Conservation (phyloP, 1,139 yeast species). For the Arxiozyma telluris region DNA sequence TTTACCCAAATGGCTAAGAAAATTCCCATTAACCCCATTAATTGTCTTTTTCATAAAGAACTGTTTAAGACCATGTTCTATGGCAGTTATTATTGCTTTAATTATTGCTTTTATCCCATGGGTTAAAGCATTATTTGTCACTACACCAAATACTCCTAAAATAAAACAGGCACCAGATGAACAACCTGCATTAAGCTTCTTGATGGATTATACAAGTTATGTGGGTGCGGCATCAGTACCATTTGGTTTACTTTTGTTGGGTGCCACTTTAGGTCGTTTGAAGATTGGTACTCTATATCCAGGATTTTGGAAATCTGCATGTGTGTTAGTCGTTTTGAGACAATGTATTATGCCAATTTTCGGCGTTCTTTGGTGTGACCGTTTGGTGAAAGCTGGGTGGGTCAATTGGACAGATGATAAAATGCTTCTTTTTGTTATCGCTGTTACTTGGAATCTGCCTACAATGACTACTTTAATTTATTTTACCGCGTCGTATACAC, state of each 20-base stretch:
- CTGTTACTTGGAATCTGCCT: slow-evolving; percentile 57
- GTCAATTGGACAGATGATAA: slow-evolving; percentile 43
- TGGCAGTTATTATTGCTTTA: slow-evolving; percentile 53
- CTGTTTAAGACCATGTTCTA: slow-evolving; percentile 60
- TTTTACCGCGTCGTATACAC: slow-evolving; percentile 68
- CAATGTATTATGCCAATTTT: slow-evolving; percentile 51
- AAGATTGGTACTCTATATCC: slow-evolving; percentile 49
- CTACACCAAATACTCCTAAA: slow-evolving; percentile 28
- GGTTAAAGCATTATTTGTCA: slow-evolving; percentile 68
- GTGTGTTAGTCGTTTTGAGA: slow-evolving; percentile 38
- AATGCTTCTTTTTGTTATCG: slow-evolving; percentile 57
- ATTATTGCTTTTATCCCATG: slow-evolving; percentile 78
- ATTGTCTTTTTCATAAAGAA: slow-evolving; percentile 41
- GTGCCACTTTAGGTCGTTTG: slow-evolving; percentile 78
- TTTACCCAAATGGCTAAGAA: slow-evolving; percentile 23
- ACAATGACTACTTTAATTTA: slow-evolving; percentile 66
- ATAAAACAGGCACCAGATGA: slow-evolving; percentile 72
- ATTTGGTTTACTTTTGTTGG: slow-evolving; percentile 66
- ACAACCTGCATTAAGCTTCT: slow-evolving; percentile 71
- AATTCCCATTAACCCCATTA: slow-evolving; percentile 24
- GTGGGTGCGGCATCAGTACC: slow-evolving; percentile 88
- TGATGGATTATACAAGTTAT: slow-evolving; percentile 72
- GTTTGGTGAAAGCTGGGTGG: slow-evolving; percentile 41
- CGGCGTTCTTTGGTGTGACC: slow-evolving; percentile 49
- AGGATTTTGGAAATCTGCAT: slow-evolving; percentile 62